These are phyloP conservation scores for Opeltia flavorubescens DNA, from an alignment of 495 filamentous ascomycete genomes.

Conservation along the genomic window DNA sequence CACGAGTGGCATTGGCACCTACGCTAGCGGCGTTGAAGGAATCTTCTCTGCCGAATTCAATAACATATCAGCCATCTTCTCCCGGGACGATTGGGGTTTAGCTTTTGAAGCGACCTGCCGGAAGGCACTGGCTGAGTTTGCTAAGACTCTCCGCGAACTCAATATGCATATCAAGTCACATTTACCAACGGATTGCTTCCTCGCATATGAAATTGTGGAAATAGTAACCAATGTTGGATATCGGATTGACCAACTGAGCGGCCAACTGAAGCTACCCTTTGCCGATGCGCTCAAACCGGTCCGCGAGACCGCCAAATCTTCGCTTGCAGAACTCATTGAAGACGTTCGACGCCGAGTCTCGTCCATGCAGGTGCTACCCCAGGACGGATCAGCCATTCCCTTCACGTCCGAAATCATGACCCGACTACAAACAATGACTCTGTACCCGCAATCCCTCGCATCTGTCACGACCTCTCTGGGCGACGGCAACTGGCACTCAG, in stretches of 20 bases:
- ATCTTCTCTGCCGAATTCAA: conserved; percentile 80
- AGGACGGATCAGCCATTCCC: conserved; percentile 65
- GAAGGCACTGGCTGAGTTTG: conserved; percentile 61
- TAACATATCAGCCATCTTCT: conserved; percentile 72
- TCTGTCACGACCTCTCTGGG: conserved; percentile 85
- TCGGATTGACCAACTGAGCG: conserved; percentile 65
- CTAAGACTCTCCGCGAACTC: conserved; percentile 73
- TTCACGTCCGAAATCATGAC: conserved; percentile 76
- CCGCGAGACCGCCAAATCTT: conserved; percentile 79
- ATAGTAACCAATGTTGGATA: conserved; percentile 71
- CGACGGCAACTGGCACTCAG: conserved; percentile 73
- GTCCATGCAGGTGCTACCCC: conserved; percentile 49
- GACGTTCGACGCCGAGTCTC: conserved; percentile 62
- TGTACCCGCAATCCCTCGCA: conserved; percentile 73
- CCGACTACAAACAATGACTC: conserved; percentile 70
- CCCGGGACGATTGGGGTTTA: conserved; percentile 64
- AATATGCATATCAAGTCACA: conserved; percentile 80
- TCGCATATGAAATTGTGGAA: conserved; percentile 92
- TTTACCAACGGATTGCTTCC: conserved; percentile 82
- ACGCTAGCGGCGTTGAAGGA: conserved; percentile 73
- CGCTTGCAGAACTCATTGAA: conserved; percentile 70
- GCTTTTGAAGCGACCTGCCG: conserved; percentile 67
- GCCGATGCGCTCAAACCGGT: conserved; percentile 78
- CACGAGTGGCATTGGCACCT: conserved; percentile 86
- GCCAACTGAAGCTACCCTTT: conserved; percentile 71